Percentiles rank a stretch among this genome's conserved stretches.
These are phyloP conservation scores for Salix viminalis DNA, from an alignment of 345 rosid species.

Conservation along the genomic window DNA sequence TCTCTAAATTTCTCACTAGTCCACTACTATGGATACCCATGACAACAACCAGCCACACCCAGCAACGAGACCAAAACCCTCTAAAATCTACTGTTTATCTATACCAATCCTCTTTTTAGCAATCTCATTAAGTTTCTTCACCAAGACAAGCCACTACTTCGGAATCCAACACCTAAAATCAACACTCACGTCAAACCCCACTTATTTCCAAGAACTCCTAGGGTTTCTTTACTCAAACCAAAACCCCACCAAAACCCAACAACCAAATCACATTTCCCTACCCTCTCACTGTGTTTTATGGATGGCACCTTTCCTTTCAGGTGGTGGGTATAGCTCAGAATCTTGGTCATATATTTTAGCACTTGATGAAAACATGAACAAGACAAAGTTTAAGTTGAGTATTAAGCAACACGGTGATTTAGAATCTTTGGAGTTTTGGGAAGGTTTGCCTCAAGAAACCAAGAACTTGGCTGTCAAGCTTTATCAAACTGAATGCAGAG, in stretches of 20 bases:
- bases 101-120: slow-evolving; percentile 42
- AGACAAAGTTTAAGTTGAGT: slow-evolving; percentile 41
- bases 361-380: slow-evolving; percentile 32
- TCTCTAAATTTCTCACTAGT: not conserved
- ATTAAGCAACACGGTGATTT: slow-evolving; percentile 78
- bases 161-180: slow-evolving; percentile 36
- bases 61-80: slow-evolving; percentile 26
- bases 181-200: slow-evolving; percentile 27
- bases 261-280: slow-evolving; percentile 8
- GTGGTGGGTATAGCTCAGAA: slow-evolving; percentile 93
- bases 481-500: slow-evolving; percentile 42
- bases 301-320: slow-evolving; percentile 92
- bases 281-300: slow-evolving; percentile 63
- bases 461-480: slow-evolving; percentile 46
- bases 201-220: slow-evolving; percentile 26
- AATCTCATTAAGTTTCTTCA: slow-evolving; percentile 36
- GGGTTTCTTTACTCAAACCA: slow-evolving; percentile 16
- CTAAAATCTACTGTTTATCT: slow-evolving; percentile 37
- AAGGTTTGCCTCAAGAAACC: slow-evolving; percentile 51
- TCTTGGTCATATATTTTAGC: slow-evolving; percentile 77
- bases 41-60: slow-evolving; percentile 11
- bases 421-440: slow-evolving; percentile 59
- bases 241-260: slow-evolving; percentile 11
- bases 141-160: slow-evolving; percentile 29
- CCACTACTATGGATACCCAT: slow-evolving; percentile 21